These are phyloP conservation scores for Castanea sativa DNA, from an alignment of 306 rosid genomes.

Conservation along the genomic window DNA sequence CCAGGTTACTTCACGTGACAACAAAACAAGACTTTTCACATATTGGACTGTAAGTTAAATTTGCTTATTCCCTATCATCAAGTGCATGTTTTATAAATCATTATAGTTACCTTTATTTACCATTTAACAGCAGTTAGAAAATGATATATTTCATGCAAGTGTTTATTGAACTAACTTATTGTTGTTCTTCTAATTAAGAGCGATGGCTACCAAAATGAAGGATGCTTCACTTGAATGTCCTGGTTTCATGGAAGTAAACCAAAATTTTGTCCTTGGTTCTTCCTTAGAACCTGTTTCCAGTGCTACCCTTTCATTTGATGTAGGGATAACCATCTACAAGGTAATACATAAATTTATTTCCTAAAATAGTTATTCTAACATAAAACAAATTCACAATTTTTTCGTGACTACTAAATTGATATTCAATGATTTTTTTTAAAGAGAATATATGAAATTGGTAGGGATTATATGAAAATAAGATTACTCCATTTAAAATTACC, in stretches of 20 bases:
- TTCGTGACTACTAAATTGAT: too few relatives aligned
- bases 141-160: neutral
- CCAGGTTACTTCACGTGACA: neutral
- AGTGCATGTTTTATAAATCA: too few relatives aligned
- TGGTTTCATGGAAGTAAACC: slow-evolving; percentile 24
- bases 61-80: neutral
- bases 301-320: neutral
- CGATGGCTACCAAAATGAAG: neutral
- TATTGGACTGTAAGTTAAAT: slow-evolving; percentile 27
- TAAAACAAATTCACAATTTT: too few relatives aligned
- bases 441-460: too few relatives aligned
- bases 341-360: neutral
- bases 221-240: slow-evolving; percentile 26
- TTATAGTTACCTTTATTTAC: too few relatives aligned
- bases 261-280: slow-evolving; percentile 5
- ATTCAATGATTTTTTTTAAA: too few relatives aligned
- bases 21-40: slow-evolving; percentile 3
- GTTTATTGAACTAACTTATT: slow-evolving; percentile 1
- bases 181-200: neutral
- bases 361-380: neutral
- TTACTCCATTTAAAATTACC: too few relatives aligned
- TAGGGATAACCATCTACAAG: slow-evolving; percentile 5
- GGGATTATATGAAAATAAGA: too few relatives aligned
- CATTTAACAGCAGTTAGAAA: too few relatives aligned
- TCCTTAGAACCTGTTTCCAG: slow-evolving; percentile 4